phyloP scores from a whole-genome alignment of 163 green algal species.

The Scenedesmus sp. region DNA sequence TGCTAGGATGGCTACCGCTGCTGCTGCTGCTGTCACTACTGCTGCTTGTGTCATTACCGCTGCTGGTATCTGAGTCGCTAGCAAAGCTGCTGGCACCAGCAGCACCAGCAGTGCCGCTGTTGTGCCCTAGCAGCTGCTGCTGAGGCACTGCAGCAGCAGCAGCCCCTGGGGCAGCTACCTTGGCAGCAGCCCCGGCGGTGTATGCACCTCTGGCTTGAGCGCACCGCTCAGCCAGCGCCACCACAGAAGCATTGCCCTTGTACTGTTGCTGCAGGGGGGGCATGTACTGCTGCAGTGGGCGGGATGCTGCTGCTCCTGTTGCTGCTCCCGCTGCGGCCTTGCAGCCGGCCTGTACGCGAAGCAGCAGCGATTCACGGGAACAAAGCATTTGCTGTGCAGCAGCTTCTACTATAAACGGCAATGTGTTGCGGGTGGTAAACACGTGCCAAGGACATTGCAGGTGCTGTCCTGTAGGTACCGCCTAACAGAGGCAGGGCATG shows the following conservation, averaged over 20 bases:
- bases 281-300: neutral
- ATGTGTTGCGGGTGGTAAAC: too few species aligned
- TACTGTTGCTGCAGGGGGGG: neutral
- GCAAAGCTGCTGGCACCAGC: neutral
- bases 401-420: neutral
- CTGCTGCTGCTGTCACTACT: neutral
- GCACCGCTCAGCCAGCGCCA: neutral
- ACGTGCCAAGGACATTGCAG: neutral
- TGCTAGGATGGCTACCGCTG: neutral
- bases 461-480: neutral
- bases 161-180: neutral
- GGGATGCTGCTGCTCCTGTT: neutral
- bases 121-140: neutral
- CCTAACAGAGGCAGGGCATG: neutral
- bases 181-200: neutral
- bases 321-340: neutral
- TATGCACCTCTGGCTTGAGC: neutral
- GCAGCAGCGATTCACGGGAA: too few species aligned
- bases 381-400: neutral
- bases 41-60: neutral
- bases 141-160: neutral
- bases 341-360: neutral
- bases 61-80: neutral
- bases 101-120: neutral
- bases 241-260: neutral